A percentile compares a stretch with the other conserved stretches of the same genome.
These are phyloP conservation scores for Diaporthe citri DNA, from an alignment of 2,329 filamentous ascomycete species.

Conservation along the genomic window DNA sequence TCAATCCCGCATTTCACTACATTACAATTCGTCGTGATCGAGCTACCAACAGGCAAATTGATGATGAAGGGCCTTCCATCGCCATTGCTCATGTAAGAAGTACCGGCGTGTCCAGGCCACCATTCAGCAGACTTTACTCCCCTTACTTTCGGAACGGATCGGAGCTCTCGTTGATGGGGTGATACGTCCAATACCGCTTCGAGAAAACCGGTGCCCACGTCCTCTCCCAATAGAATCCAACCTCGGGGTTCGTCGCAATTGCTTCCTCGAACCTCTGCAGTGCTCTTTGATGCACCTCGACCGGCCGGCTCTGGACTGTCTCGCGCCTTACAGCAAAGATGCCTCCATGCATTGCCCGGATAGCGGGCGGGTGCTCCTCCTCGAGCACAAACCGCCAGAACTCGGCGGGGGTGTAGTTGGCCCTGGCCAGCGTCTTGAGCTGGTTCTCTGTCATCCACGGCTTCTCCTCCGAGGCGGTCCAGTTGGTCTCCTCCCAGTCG, in stretches of 20 bases:
- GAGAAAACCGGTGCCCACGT: constrained; percentile 43
- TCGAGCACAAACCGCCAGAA: constrained; percentile 37
- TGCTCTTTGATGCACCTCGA: constrained; percentile 20
- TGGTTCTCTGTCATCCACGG: constrained; percentile 41
- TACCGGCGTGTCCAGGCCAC: neutral
- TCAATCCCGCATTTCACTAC: neutral
- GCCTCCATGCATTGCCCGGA: constrained; percentile 41
- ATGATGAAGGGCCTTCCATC: neutral
- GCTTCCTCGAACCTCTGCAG: constrained; percentile 39
- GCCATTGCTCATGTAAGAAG: neutral
- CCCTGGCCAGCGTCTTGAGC: constrained; percentile 29
- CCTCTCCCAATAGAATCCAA: constrained; percentile 41
- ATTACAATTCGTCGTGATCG: neutral
- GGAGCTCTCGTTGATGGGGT: neutral
- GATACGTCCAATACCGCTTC: constrained; percentile 33
- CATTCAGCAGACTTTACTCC: neutral
- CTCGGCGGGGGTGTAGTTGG: constrained; percentile 38
- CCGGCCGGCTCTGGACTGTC: constrained; percentile 36
- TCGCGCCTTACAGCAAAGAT: constrained; percentile 39
- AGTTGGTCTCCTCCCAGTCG: constrained; percentile 39
- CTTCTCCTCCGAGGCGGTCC: constrained; percentile 36
- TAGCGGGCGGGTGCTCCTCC: constrained; percentile 36
- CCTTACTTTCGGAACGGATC: neutral
- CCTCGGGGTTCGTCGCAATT: constrained; percentile 39
- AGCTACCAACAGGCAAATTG: neutral